Evolutionary conservation across 371 early-diverging fungal species (phyloP).

Genomic region (Rhizomucor pusillus): DNA sequence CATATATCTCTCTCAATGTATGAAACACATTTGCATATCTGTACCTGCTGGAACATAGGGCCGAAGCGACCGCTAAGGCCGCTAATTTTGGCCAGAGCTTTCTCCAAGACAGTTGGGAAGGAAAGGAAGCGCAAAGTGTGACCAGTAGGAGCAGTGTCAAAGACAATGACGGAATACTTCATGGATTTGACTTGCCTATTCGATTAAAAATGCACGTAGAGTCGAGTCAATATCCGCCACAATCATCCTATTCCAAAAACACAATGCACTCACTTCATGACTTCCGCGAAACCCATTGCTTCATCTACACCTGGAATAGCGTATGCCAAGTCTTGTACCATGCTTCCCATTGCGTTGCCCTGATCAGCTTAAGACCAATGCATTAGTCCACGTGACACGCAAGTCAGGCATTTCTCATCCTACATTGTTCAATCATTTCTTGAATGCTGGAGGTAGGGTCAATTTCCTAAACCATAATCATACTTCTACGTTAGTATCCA

Average conservation of each 20-base stretch:
- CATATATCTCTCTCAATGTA: not conserved
- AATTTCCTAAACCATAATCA: too few relatives aligned
- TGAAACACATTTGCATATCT: not conserved
- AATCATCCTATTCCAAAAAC: not conserved
- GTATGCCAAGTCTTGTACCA: conserved; percentile 95
- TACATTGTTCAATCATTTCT: conserved; percentile 93
- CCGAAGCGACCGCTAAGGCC: conserved; percentile 91
- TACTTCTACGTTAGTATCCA: too few relatives aligned
- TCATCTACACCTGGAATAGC: conserved; percentile 99
- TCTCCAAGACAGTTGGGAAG: conserved; percentile 95
- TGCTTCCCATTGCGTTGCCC: conserved; percentile 79
- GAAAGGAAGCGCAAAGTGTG: conserved; percentile 98
- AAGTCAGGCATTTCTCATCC: conserved; percentile 11
- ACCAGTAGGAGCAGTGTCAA: conserved; percentile 99
- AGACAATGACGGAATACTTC: conserved; percentile 97
- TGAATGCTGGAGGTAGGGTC: conserved; percentile 95
- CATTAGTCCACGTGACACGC: too few relatives aligned
- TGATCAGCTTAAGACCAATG: conserved; percentile 53
- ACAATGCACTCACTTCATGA: conserved; percentile 82
- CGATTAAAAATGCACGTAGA: not conserved
- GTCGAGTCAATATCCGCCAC: not conserved
- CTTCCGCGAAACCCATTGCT: conserved; percentile 99
- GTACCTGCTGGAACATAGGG: conserved; percentile 88
- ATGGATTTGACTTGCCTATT: conserved; percentile 91
- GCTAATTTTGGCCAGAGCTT: conserved; percentile 93